Base-by-base conservation (phyloP, 257 asterid genomes). In the Nemophila menziesii region DNA sequence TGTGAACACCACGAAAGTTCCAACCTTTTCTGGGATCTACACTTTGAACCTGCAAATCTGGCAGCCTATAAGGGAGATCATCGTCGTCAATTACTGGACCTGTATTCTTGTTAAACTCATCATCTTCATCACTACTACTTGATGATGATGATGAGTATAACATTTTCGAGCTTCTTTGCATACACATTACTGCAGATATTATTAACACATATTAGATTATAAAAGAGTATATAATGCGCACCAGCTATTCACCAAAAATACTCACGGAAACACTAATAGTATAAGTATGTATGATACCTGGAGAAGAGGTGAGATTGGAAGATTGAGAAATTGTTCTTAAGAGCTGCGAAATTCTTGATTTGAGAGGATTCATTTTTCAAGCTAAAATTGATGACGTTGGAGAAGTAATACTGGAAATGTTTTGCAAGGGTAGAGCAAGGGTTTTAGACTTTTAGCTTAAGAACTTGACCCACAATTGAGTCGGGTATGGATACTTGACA, bases 1-100 rank as follows among this genome's bases (percentile, higher is more conserved):
- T 70, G 71, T 90, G 94, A 38, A 90, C 98, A 39, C 98, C 98
- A 45, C 96, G 82, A 48, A 63, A 85, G 51, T 79, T 81, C 98
- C 98, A 90, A 20, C 98, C 98, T 51, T 64, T 85, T 42, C 58
- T 55, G 34, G 98, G 98, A 72, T 85, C 92, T 56, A 90, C 96
- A 43, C 85, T 59, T 57, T 90, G 98, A 44, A 69, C 66, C 53
- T 76, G 66, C 45, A 90, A 63, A 46, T 81, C 81, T 1, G 86
- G 92, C 71, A 39, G 74, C 46, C 72, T 70, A 0, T 73, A 69
- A 23, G 60, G 68, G 62, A 79, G 72, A 63, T 74, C 92, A 56
- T 52, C 67, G 39, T 77, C 92, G 18, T 51, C 80, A 22, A 78
- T 52, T 5, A 58, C 73, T 38, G 33, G 37, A 44, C 57, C 59